phyloP scores from a whole-genome alignment of 2,329 filamentous ascomycete species.

The Aspergillus pseudoterreus region DNA sequence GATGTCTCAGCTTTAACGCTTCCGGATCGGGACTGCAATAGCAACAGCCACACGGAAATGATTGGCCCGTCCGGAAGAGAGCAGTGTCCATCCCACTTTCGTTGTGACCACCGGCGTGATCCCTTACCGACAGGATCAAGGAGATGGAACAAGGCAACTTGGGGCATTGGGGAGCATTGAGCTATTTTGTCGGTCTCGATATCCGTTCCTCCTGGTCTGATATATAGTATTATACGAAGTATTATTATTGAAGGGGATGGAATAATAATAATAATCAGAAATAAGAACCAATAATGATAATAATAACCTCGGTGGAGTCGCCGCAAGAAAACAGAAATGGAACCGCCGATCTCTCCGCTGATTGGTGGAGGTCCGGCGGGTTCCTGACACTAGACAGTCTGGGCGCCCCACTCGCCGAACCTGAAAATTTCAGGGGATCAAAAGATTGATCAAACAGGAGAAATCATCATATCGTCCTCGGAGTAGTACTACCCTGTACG shows the following conservation, averaged over 20 bases:
- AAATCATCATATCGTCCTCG: too few relatives aligned
- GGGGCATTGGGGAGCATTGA: background rate
- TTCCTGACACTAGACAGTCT: constrained; percentile 24
- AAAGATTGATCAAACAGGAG: background rate
- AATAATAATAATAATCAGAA: too few relatives aligned
- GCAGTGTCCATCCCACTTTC: background rate
- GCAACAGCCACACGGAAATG: background rate
- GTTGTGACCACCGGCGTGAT: background rate
- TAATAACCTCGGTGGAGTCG: background rate
- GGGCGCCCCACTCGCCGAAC: background rate
- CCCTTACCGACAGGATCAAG: background rate
- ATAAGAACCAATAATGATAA: too few relatives aligned
- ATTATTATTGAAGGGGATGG: background rate
- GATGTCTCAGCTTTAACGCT: background rate
- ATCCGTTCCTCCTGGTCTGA: too few relatives aligned
- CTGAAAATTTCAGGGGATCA: background rate
- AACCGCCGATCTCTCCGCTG: background rate
- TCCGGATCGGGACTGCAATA: background rate
- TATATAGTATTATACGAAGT: too few relatives aligned
- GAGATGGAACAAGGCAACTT: too few relatives aligned
- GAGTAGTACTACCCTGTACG: too few relatives aligned
- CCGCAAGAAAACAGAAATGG: constrained; percentile 1
- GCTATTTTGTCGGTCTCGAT: too few relatives aligned
- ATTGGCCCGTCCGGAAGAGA: background rate
- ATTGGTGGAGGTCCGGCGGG: constrained; percentile 19